phyloP scores from a whole-genome alignment of 495 filamentous ascomycete genomes.

The Apiosordaria backusii region DNA sequence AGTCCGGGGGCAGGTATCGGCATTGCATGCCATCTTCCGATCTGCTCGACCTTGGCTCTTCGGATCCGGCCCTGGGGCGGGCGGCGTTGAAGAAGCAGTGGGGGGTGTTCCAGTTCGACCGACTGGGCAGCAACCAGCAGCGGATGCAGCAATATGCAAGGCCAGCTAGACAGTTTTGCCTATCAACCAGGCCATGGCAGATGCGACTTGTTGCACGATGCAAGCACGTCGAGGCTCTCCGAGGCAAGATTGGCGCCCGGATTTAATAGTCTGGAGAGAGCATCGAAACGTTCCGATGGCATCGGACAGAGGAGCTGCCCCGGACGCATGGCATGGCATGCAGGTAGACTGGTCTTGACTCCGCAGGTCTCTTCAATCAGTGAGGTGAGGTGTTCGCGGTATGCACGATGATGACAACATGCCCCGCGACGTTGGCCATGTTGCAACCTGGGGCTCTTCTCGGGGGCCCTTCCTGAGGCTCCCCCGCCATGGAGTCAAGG shows the following conservation, averaged over 20 bases:
- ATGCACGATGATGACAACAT: conserved; percentile 17
- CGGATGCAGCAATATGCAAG: conserved; percentile 2
- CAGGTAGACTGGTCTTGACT: conserved; percentile 16
- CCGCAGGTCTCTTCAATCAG: too few relatives aligned
- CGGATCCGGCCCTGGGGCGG: conserved; percentile 14
- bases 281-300: conserved; percentile 26
- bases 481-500: too few relatives aligned
- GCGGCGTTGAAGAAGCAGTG: neutral
- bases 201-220: conserved; percentile 23
- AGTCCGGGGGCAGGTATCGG: neutral
- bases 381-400: conserved; percentile 3
- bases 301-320: conserved; percentile 14
- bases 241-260: conserved; percentile 22
- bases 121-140: conserved; percentile 13
- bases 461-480: too few relatives aligned
- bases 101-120: conserved; percentile 5
- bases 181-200: conserved; percentile 23
- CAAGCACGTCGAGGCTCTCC: conserved; percentile 25
- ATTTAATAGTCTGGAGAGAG: conserved; percentile 22
- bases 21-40: neutral
- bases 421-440: conserved; percentile 4
- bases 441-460: neutral
- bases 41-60: conserved; percentile 6
- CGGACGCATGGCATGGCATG: conserved; percentile 26
- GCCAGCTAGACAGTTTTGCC: conserved; percentile 16